These are phyloP conservation scores for Macrolepiota albuminosa DNA, from an alignment of 768 basidiomycete species.

Conservation along the genomic window DNA sequence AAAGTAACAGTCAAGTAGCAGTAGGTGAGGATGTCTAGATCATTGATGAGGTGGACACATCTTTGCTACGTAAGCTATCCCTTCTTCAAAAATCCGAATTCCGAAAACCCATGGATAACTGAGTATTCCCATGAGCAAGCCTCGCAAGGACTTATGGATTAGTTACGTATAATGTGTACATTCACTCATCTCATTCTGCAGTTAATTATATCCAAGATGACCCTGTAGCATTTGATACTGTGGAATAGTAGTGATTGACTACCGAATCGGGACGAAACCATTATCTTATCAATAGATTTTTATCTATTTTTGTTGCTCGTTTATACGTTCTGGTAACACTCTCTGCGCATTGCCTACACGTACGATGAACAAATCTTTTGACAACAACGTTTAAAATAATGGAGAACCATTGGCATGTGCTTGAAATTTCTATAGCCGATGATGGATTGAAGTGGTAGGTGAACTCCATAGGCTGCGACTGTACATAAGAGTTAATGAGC, in stretches of 20 bases:
- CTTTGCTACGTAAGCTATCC: not conserved
- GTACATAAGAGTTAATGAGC: not conserved
- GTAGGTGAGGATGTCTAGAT: not conserved
- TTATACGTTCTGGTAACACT: not conserved
- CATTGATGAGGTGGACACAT: slow-evolving; percentile 2
- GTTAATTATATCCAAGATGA: not conserved
- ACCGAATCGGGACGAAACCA: not conserved
- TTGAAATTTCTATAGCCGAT: not conserved
- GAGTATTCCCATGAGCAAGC: no score
- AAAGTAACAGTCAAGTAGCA: not conserved
- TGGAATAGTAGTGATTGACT: not conserved
- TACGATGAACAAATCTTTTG: not conserved
- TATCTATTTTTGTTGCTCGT: no score
- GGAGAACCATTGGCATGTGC: not conserved
- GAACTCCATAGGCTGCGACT: not conserved
- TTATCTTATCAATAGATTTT: not conserved
- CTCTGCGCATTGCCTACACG: not conserved
- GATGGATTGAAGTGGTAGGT: not conserved
- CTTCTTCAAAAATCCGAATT: not conserved
- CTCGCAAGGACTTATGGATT: no score
- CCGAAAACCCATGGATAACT: not conserved
- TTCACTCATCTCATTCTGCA: not conserved
- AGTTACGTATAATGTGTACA: not conserved
- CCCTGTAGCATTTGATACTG: not conserved
- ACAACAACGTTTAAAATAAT: not conserved